Evolutionary conservation across 495 filamentous ascomycete genomes (phyloP), one percentile per base, ranked within the genome.

Genomic region (Aspergillus leporis): DNA sequence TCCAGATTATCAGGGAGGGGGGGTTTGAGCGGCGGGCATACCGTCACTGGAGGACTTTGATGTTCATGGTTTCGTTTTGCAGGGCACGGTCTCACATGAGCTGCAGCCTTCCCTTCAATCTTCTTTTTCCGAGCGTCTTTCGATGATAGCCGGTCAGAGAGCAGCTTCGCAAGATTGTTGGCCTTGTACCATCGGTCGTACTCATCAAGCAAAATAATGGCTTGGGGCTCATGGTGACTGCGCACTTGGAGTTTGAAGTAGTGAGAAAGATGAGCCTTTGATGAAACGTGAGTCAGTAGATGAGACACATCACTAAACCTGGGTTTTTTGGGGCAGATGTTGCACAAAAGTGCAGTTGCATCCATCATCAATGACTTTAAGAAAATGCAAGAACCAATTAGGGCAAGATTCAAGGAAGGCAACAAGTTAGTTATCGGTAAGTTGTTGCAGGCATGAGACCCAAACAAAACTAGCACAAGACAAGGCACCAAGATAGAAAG

Each of bases 271-370:
- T 97, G 92, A 34, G 85, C 86, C 66, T 96, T 96, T 51, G 91
- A 96, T 23, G 85, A 81, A 18, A 95, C 81, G 64, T 97, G 92
- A 32, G 92, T 97, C 57, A 97, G 80, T 23, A 96, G 78, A 65
- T 96, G 92, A 16, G 92, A 95, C 32, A 90, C 73, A 67, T 97
- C 92, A 52, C 91, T 94, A 73, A 96, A 97, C 40, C 68, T 76
- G 12, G 90, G 89, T 54, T 81, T 83, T 62, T 88, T 89, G 6
- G 87, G 85, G 70, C 92, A 97, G 62, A 93, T 84, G 57, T 76
- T 87, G 82, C 92, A 97, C 61, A 81, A 74, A 28, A 96, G 83
- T 45, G 86, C 82, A 61, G 91, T 81, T 23, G 65, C 61, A 62
- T 74, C 71, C 81, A 83, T 83, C 53, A 63, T 73, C 63, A 34